Conservation (phyloP, 805 yeast genomes). For the Candida golubevii region DNA sequence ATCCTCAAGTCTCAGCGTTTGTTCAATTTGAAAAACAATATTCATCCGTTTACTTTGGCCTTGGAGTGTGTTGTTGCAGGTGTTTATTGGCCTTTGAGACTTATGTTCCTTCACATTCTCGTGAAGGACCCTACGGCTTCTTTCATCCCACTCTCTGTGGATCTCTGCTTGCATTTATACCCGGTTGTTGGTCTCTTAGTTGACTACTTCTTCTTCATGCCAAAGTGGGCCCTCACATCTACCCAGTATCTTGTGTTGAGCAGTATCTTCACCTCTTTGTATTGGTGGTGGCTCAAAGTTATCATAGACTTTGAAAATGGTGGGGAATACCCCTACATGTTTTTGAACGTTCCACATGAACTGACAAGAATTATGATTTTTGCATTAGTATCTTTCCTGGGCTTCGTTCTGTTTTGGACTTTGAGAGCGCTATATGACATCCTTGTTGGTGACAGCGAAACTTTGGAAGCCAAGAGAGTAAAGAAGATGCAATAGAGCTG, state of each 20-base stretch:
- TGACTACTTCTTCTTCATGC: slow-evolving; percentile 55
- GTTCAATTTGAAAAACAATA: slow-evolving; percentile 33
- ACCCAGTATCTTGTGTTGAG: slow-evolving; percentile 39
- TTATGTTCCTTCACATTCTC: slow-evolving; percentile 49
- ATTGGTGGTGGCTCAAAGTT: slow-evolving; percentile 50
- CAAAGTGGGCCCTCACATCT: slow-evolving; percentile 34
- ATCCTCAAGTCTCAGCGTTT: slow-evolving; percentile 19
- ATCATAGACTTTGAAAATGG: slow-evolving; percentile 45
- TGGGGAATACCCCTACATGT: slow-evolving; percentile 63
- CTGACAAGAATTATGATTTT: slow-evolving; percentile 46
- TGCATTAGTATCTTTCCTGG: slow-evolving; percentile 35
- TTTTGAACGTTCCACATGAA: slow-evolving; percentile 50
- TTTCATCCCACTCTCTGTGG: slow-evolving; percentile 47
- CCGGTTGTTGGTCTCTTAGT: slow-evolving; percentile 50
- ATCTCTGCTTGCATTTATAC: slow-evolving; percentile 54
- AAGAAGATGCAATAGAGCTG: background rate
- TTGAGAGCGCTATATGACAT: slow-evolving; percentile 24
- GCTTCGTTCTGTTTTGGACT: slow-evolving; percentile 29
- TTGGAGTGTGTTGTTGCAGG: slow-evolving; percentile 57
- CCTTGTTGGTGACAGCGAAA: slow-evolving; percentile 2
- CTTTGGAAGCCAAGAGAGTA: background rate
- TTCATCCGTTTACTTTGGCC: slow-evolving; percentile 53
- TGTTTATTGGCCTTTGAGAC: slow-evolving; percentile 66
- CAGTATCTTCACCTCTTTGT: slow-evolving; percentile 37
- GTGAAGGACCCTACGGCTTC: slow-evolving; percentile 29